Evolutionary conservation across 2,329 filamentous ascomycete species (phyloP), one percentile per base, ranked within the genome.

Genomic region (Fusarium globosum): DNA sequence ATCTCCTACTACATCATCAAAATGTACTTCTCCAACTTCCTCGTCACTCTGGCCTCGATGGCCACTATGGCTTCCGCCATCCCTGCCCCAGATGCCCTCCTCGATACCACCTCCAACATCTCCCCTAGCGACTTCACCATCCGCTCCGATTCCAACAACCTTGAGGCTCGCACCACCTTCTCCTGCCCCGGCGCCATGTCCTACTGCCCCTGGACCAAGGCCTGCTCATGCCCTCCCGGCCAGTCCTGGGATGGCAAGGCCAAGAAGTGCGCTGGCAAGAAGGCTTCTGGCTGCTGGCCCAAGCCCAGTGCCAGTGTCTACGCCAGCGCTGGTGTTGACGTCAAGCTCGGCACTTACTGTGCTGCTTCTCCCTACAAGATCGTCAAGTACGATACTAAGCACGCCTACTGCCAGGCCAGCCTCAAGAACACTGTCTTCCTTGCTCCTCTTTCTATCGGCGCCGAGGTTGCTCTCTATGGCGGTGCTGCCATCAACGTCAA

Each of bases 201-300:
- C 73, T 83, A 83, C 79, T 80, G 79, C 76, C 77, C 79, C 66
- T 83, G 82, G 82, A 79, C 78, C 66, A 80, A 79, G 74, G 63
- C 85, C 38, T 87, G 86, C 78, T 77, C 85, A 21, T 86, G 86
- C 66, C 69, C 81, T 20, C 81, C 83, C 20, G 85, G 84, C 65
- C 80, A 83, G 77, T 77, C 80, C 61, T 82, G 81, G 68, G 83
- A 86, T 48, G 68, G 61, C 53, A 49, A 33, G 28, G 65, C 75
- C 49, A 59, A 69, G 57, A 74, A 69, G 61, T 83, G 82, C 67
- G 46, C 68, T 30, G 82, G 82, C 52, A 59, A 60, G 23, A 49
- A 61, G 52, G 67, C 78, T 45, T 68, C 38, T 4, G 81, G 82
- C 59, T 77, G 79, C 67, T 83, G 81, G 81, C 80, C 82, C 41